These are phyloP conservation scores for Penicillium sp. DNA, from an alignment of 2,329 filamentous ascomycete genomes.

Conservation along the genomic window DNA sequence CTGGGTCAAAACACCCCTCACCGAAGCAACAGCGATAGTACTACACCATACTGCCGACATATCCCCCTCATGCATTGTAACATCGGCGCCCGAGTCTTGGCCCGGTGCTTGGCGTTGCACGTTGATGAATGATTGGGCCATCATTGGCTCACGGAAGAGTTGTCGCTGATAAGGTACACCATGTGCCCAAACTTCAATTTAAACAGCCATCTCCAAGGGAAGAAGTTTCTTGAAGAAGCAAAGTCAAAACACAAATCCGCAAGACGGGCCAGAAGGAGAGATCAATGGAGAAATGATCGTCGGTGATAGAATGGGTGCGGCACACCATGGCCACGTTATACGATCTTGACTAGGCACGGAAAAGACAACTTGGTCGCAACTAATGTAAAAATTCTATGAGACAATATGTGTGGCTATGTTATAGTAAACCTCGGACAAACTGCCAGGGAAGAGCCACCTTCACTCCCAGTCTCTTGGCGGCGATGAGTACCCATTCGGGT, in stretches of 20 bases:
- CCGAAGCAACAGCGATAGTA: background rate
- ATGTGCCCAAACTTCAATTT: no score
- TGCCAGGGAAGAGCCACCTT: conserved; percentile 52
- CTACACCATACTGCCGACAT: background rate
- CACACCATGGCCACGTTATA: no score
- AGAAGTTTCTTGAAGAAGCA: background rate
- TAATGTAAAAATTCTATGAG: background rate
- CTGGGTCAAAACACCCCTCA: background rate
- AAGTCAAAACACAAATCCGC: background rate
- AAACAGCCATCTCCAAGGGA: background rate
- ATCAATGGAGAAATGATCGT: background rate
- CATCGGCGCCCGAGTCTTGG: conserved; percentile 13
- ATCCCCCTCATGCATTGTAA: conserved; percentile 8
- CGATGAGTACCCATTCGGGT: conserved; percentile 55
- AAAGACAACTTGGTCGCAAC: no score
- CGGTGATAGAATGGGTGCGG: no score
- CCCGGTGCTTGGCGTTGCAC: conserved; percentile 17
- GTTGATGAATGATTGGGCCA: conserved; percentile 1
- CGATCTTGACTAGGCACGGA: no score
- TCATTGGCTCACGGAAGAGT: background rate
- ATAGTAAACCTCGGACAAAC: conserved; percentile 36
- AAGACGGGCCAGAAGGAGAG: background rate
- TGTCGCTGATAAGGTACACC: background rate
- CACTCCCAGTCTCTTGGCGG: conserved; percentile 51
- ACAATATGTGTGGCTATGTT: no score